These are phyloP conservation scores for Barbarea vulgaris DNA, from an alignment of 345 rosid genomes.

Conservation along the genomic window DNA sequence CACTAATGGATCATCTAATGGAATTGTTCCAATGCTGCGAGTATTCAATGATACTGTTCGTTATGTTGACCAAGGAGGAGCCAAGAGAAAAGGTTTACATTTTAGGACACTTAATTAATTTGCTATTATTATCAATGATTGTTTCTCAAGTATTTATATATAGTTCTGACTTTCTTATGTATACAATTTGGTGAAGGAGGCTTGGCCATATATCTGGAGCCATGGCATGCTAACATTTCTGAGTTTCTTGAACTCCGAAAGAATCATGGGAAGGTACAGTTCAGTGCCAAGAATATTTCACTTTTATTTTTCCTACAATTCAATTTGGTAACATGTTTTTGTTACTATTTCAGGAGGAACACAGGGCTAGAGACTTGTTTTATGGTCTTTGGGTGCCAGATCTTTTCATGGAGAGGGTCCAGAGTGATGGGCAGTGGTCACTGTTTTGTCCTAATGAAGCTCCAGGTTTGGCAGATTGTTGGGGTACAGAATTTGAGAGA, in stretches of 20 bases:
- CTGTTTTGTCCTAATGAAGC: slow-evolving; percentile 86
- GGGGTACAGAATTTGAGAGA: slow-evolving; percentile 80
- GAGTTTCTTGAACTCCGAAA: slow-evolving; percentile 4
- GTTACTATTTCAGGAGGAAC: slow-evolving; percentile 59
- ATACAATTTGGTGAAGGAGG: slow-evolving; percentile 3
- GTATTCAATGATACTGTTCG: slow-evolving; percentile 6
- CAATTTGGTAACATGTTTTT: background rate
- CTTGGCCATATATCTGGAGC: slow-evolving; percentile 7
- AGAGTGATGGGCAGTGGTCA: slow-evolving; percentile 72
- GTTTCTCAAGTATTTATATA: too few relatives aligned
- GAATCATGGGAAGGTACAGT: slow-evolving; percentile 5
- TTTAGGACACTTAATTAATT: background rate
- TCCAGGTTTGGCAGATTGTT: slow-evolving; percentile 81
- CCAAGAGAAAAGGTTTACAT: slow-evolving; percentile 13
- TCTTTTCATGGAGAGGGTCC: slow-evolving; percentile 90
- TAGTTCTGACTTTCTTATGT: background rate
- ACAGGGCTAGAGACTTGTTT: slow-evolving; percentile 85
- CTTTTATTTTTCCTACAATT: background rate
- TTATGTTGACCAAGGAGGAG: slow-evolving; percentile 23
- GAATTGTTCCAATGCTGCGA: slow-evolving; percentile 19
- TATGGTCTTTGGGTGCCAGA: slow-evolving; percentile 91
- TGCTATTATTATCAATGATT: slow-evolving; percentile 29
- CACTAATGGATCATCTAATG: slow-evolving; percentile 14
- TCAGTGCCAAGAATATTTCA: background rate
- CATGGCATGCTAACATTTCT: slow-evolving; percentile 16